Base-by-base conservation (phyloP, 2,329 filamentous ascomycete species). In the Colletotrichum sp. region DNA sequence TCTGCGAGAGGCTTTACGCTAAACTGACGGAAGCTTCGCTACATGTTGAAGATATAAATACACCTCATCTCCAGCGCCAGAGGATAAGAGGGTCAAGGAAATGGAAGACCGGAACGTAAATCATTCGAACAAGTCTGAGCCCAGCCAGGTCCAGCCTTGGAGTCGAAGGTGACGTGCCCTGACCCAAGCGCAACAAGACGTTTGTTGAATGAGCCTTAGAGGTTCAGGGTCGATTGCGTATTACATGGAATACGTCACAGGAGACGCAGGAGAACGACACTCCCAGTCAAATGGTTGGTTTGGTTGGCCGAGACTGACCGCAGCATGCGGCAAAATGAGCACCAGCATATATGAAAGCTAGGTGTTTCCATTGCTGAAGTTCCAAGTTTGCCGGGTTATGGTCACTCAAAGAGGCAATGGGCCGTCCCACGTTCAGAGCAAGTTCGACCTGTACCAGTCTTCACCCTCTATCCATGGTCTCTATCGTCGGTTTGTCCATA, bases 91-190 rank as follows among this genome's bases (percentile, higher is more conserved):
- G 18, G 39, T 2, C 44, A 49, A 49, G 18, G n/a, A 21, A 13
- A 13, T 49, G 44, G 1, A 49, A 49, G 0, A 12, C 0, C 1
- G 39, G 2, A 1, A 49, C 9, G 9, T 12, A 49, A 6, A 49
- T 0, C 39, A 49, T 49, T n/a, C 3, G 3, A 12, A 44, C 18
- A 44, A n/a, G 18, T 44, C 5, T n/a, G 18, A 9, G 16, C 0
- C 5, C 8, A n/a, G 7, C 4, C 36, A 39, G 7, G 39, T n/a
- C 8, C 36, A 44, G 18, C 18, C 44, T 2, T 21, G 9, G 10
- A 7, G 6, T 49, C 18, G 1, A 12, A 21, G 44, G 10, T 4
- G n/a, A 49, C 0, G 44, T 49, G n/a, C 18, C 18, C 4, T 3
- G 18, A 49, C 1, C n/a, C 44, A 49, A 1, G n/a, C n/a, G 44